Evolutionary conservation across 345 rosid species (phyloP).

Genomic region (Dipteronia sinensis): DNA sequence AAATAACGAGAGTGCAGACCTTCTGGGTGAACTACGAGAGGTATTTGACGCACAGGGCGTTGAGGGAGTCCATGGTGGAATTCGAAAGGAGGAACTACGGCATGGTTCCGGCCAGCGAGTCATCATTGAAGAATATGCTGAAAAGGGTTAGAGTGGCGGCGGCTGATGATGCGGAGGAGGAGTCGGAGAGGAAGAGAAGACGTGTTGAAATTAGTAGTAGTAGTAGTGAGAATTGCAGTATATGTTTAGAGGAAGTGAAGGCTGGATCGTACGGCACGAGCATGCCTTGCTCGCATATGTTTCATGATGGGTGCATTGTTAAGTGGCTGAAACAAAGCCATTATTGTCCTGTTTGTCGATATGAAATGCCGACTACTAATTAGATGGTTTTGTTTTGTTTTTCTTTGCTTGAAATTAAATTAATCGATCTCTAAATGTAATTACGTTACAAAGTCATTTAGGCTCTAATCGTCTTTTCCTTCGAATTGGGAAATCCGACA

Average conservation of each 20-base stretch:
- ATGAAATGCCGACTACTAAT: background rate
- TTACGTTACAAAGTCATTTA: too few relatives aligned
- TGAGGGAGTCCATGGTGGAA: constrained; percentile 3
- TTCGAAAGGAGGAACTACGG: background rate
- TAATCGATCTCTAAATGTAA: too few relatives aligned
- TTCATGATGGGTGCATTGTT: background rate
- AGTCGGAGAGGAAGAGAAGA: too few relatives aligned
- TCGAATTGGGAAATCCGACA: too few relatives aligned
- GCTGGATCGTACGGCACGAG: background rate
- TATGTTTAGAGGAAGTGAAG: background rate
- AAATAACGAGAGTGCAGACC: background rate
- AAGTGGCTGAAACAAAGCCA: constrained; percentile 2
- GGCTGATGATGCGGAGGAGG: too few relatives aligned
- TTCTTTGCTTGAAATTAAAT: too few relatives aligned
- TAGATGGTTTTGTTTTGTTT: background rate
- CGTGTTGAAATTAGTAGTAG: too few relatives aligned
- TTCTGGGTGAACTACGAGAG: background rate
- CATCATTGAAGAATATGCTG: background rate
- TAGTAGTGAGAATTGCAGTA: background rate
- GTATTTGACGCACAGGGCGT: background rate
- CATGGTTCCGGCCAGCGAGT: background rate
- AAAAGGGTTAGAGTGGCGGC: background rate
- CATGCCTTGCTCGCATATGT: constrained; percentile 11
- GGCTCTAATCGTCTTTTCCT: too few relatives aligned
- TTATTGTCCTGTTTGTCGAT: background rate